Conservation (phyloP, 192 early-diverging fungal genomes). For the Chytriomyces confervae region DNA sequence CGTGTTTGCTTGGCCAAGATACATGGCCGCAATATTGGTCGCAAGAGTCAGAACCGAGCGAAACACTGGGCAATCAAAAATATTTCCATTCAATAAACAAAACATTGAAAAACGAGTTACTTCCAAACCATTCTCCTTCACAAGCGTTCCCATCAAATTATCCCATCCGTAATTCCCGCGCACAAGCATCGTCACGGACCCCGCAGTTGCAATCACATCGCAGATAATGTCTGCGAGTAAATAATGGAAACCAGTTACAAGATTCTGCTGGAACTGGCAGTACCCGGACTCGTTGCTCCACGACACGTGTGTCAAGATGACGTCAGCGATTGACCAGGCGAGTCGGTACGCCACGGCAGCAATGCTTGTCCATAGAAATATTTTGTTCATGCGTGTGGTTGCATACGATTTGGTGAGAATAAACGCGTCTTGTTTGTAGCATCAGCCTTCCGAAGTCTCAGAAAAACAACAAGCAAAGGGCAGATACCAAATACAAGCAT, state of each 20-base stretch:
- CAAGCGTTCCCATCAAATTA: too few relatives aligned
- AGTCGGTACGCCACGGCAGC: background rate
- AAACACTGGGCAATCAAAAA: too few relatives aligned
- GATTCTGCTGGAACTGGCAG: background rate
- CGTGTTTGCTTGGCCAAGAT: too few relatives aligned
- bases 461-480: too few relatives aligned
- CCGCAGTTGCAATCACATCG: conserved; percentile 12
- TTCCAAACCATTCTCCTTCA: too few relatives aligned
- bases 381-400: background rate
- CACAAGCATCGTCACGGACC: conserved; percentile 13
- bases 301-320: background rate
- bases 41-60: too few relatives aligned
- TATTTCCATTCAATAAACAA: too few relatives aligned
- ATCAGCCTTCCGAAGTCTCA: too few relatives aligned
- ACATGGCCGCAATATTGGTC: too few relatives aligned
- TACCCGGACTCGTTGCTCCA: background rate
- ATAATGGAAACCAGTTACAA: background rate
- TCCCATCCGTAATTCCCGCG: too few relatives aligned
- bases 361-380: background rate
- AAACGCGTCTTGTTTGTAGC: background rate
- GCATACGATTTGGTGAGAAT: background rate
- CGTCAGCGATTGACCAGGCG: conserved; percentile 1
- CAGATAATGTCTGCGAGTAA: conserved; percentile 5
- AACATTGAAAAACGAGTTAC: too few relatives aligned
- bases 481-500: too few relatives aligned